Percentiles rank a stretch among this genome's conserved stretches.
phyloP scores from a whole-genome alignment of 192 early-diverging fungal genomes.

The Entophlyctis helioformis region DNA sequence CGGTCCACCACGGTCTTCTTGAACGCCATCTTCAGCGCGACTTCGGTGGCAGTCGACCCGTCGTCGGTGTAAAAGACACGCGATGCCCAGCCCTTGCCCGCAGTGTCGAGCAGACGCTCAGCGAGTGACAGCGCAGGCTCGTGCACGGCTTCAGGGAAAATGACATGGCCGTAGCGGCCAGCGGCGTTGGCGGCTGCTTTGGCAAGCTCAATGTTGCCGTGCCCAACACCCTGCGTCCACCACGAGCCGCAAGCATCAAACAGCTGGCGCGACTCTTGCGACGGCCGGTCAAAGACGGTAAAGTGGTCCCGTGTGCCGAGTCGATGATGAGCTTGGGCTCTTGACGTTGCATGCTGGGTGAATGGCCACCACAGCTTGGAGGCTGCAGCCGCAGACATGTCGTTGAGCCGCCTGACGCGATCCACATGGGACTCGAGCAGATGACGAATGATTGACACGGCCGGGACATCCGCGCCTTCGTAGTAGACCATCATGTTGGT shows the following conservation, averaged over 20 bases:
- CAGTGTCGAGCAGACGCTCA: conserved; percentile 38
- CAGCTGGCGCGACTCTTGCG: too few relatives aligned
- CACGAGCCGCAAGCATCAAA: conserved; percentile 63
- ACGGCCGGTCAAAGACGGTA: too few relatives aligned
- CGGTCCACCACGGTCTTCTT: conserved; percentile 27
- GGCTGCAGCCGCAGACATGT: conserved; percentile 29
- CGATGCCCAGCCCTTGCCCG: conserved; percentile 45
- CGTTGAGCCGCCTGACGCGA: conserved; percentile 41
- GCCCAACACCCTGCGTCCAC: conserved; percentile 75
- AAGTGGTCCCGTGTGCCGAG: conserved; percentile 55
- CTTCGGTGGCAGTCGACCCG: conserved; percentile 71
- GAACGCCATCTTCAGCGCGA: conserved; percentile 70
- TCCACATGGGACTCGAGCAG: conserved; percentile 35
- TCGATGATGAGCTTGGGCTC: conserved; percentile 61
- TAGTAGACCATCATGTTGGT: conserved; percentile 51
- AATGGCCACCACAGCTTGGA: conserved; percentile 72
- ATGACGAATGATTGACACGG: conserved; percentile 25
- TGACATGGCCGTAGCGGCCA: conserved; percentile 68
- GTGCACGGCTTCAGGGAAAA: conserved; percentile 61
- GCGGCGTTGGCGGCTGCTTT: conserved; percentile 52
- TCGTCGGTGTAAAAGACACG: conserved; percentile 74
- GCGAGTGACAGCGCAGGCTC: conserved; percentile 53
- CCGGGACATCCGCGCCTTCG: conserved; percentile 26
- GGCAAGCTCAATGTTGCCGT: conserved; percentile 48
- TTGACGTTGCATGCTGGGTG: conserved; percentile 54